Evolutionary conservation across 2,329 filamentous ascomycete genomes (phyloP), one percentile per base, ranked within the genome.

Genomic region (Fragosphaeria purpurea): DNA sequence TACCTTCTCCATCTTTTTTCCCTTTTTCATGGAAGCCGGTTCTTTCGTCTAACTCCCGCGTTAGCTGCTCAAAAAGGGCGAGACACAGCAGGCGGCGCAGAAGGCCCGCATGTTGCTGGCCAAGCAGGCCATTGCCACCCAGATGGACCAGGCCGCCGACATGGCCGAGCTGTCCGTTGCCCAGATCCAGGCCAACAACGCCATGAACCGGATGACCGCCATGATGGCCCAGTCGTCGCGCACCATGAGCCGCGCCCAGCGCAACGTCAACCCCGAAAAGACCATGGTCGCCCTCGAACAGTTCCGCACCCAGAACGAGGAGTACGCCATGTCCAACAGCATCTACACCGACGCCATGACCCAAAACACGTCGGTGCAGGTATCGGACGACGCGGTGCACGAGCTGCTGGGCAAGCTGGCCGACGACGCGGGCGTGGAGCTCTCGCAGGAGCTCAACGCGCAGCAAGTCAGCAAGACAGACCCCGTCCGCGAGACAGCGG

Each of bases 261-360:
- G 71, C 60, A 78, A 67, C 56, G 74, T 75, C 61, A 81, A 80
- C 59, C 76, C 77, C 0, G 78, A 81, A 63, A 73, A 74, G 70
- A 81, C 78, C 49, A 75, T 82, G 56, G 67, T 76, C 46, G 79
- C 78, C 7, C 72, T 81, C 57, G 78, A 82, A 61, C 75, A 80
- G 60, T 79, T 77, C 71, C 76, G 75, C 63, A 67, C 73, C 55
- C 78, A 81, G 61, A 81, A 80, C 66, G 78, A 82, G 63, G 78
- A 81, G 59, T 80, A 80, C 65, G 75, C 76, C 65, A 77, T 82
- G 69, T 75, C 71, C 63, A 80, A 79, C 65, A 76, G 82, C 58
- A 88, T 90, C 68, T 93, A 93, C 68, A 87, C 91, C 67, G 88
- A 90, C 62, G 86, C 88, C 53, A 91, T 90, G 55, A 82, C 79